These are phyloP conservation scores for Nevesoporus exiguus DNA, from an alignment of 768 basidiomycete species.

Conservation along the genomic window DNA sequence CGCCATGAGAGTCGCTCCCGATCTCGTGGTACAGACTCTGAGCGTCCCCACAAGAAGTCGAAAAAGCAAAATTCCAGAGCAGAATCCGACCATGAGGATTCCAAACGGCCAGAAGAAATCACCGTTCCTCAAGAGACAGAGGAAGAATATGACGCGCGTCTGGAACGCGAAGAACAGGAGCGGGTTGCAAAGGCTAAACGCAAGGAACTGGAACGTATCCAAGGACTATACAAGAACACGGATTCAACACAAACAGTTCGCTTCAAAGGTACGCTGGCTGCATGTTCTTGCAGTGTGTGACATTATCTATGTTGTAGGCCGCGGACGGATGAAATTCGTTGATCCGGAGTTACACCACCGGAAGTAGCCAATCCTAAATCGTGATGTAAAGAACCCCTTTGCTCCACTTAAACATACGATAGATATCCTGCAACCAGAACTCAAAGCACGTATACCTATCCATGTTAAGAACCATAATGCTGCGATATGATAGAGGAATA, in stretches of 20 bases:
- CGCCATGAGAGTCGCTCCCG: slow-evolving; percentile 23
- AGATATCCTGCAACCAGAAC: slow-evolving; percentile 4
- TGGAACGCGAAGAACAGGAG: slow-evolving; percentile 66
- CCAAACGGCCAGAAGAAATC: background rate
- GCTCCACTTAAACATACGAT: background rate
- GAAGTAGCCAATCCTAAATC: slow-evolving; percentile 9
- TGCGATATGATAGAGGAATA: slow-evolving; percentile 15
- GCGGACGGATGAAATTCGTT: slow-evolving; percentile 65
- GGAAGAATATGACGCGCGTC: slow-evolving; percentile 66
- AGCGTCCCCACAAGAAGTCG: slow-evolving; percentile 27
- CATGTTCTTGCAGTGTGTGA: background rate
- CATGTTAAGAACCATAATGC: slow-evolving; percentile 2
- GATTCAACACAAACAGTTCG: slow-evolving; percentile 45
- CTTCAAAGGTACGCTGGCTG: slow-evolving; percentile 52
- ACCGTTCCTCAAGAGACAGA: slow-evolving; percentile 49
- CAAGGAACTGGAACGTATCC: slow-evolving; percentile 49
- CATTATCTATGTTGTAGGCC: slow-evolving; percentile 35
- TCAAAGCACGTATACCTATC: background rate
- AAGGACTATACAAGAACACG: slow-evolving; percentile 35
- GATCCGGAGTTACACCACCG: slow-evolving; percentile 50
- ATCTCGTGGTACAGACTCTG: slow-evolving; percentile 29
- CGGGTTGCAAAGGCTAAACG: slow-evolving; percentile 46
- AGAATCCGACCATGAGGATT: slow-evolving; percentile 10
- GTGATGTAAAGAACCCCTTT: background rate
- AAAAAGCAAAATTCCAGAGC: slow-evolving; percentile 14